Conservation (phyloP, 2,329 filamentous ascomycete species). For the Beauveria sp. region DNA sequence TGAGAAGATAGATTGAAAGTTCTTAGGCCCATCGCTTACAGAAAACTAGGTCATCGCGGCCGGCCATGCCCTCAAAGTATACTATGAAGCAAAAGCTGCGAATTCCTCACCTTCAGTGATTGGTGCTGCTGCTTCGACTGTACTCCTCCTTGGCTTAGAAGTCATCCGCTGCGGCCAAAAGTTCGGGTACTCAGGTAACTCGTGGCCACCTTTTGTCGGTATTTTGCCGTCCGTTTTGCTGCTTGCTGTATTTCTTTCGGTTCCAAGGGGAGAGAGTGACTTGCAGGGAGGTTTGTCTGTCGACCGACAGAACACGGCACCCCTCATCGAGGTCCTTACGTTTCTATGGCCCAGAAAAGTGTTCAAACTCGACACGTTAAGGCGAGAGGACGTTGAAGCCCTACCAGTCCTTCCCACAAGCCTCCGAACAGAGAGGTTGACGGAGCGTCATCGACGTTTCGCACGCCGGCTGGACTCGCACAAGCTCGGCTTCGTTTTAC, state of each 20-base stretch:
- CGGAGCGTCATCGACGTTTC: neutral
- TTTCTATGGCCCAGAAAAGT: neutral
- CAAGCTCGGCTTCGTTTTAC: neutral
- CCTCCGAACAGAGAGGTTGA: neutral
- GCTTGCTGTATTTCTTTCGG: neutral
- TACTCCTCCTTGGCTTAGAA: neutral
- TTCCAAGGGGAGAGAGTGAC: neutral
- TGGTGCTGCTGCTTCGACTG: neutral
- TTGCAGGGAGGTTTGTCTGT: neutral
- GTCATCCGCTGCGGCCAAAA: neutral
- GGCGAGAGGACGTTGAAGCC: neutral
- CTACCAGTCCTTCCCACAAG: neutral
- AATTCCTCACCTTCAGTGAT: neutral
- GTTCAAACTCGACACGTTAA: neutral
- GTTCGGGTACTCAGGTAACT: neutral
- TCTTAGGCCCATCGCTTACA: neutral
- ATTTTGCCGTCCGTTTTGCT: neutral
- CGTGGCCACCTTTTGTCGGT: neutral
- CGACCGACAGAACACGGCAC: neutral
- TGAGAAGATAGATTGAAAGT: neutral
- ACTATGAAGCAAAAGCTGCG: neutral
- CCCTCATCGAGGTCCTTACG: neutral
- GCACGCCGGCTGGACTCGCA: neutral
- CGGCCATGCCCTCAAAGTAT: neutral
- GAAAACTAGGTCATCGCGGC: neutral